phyloP scores from a whole-genome alignment of 1,139 yeast species.

The Candida anutae region DNA sequence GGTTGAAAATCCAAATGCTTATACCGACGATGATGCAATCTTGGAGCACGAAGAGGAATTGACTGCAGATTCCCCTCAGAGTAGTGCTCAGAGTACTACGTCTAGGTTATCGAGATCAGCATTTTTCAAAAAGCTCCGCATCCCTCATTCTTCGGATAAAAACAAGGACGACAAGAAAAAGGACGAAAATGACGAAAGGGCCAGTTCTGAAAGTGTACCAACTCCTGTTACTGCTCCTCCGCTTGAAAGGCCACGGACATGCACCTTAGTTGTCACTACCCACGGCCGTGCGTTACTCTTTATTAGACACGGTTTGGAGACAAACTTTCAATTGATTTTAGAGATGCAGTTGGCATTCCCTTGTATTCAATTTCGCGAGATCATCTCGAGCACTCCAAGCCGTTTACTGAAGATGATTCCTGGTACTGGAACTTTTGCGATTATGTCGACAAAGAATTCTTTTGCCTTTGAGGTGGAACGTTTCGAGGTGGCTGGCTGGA shows the following conservation, averaged over 20 bases:
- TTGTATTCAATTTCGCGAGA: constrained; percentile 48
- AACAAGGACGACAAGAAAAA: constrained; percentile 4
- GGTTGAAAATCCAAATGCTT: constrained; percentile 8
- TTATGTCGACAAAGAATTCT: constrained; percentile 39
- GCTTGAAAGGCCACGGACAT: constrained; percentile 29
- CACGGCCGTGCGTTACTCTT: constrained; percentile 51
- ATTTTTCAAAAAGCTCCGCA: constrained; percentile 10
- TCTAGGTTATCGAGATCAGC: too few relatives aligned
- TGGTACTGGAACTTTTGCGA: constrained; percentile 45
- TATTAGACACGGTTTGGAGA: constrained; percentile 25
- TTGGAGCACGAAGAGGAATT: constrained; percentile 16
- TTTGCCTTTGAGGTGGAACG: constrained; percentile 54
- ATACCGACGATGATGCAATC: constrained; percentile 24
- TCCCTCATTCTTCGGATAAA: constrained; percentile 13
- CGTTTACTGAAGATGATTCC: constrained; percentile 27
- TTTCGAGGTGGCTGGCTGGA: constrained; percentile 47
- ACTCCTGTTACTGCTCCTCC: constrained; percentile 13
- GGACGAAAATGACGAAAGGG: constrained; percentile 1
- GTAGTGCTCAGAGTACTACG: constrained; percentile 1
- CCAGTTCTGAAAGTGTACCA: constrained; percentile 8
- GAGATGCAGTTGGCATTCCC: constrained; percentile 44
- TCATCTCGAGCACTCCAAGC: constrained; percentile 22
- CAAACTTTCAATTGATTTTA: constrained; percentile 31
- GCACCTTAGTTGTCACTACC: constrained; percentile 47
- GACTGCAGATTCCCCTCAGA: constrained; percentile 2